These are phyloP conservation scores for Pleurotus citrinopileatus DNA, from an alignment of 768 basidiomycete genomes.

Conservation along the genomic window DNA sequence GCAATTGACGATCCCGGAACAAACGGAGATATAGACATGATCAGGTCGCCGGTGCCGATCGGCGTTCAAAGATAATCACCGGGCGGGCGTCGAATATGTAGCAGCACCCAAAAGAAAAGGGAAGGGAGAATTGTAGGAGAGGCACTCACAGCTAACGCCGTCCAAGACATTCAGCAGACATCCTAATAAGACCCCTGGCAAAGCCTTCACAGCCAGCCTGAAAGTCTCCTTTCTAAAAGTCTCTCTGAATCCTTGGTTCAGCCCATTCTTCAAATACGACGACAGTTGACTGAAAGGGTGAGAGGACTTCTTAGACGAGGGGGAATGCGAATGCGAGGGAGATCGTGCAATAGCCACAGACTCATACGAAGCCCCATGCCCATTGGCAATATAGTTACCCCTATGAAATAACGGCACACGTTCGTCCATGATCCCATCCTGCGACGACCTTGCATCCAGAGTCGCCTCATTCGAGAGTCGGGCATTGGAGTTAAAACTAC, in stretches of 20 bases:
- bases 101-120: background rate
- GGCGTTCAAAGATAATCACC: no score
- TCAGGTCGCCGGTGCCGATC: no score
- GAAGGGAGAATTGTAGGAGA: background rate
- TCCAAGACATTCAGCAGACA: slow-evolving; percentile 88
- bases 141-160: slow-evolving; percentile 79
- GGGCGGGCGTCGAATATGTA: no score
- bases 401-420: background rate
- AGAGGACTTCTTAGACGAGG: background rate
- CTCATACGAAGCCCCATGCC: background rate
- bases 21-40: background rate
- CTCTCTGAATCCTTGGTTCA: background rate
- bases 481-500: no score
- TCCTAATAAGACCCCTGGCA: slow-evolving; percentile 88
- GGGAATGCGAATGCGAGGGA: background rate
- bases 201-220: slow-evolving; percentile 33
- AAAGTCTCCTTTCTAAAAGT: background rate
- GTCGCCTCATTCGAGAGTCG: no score
- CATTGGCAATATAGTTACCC: background rate
- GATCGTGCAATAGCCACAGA: slow-evolving; percentile 12
- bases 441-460: background rate
- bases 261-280: background rate
- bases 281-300: background rate
- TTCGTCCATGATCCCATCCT: background rate
- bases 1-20: background rate